Base-by-base conservation (phyloP, 306 rosid species). In the Sechiopsis laciniata region DNA sequence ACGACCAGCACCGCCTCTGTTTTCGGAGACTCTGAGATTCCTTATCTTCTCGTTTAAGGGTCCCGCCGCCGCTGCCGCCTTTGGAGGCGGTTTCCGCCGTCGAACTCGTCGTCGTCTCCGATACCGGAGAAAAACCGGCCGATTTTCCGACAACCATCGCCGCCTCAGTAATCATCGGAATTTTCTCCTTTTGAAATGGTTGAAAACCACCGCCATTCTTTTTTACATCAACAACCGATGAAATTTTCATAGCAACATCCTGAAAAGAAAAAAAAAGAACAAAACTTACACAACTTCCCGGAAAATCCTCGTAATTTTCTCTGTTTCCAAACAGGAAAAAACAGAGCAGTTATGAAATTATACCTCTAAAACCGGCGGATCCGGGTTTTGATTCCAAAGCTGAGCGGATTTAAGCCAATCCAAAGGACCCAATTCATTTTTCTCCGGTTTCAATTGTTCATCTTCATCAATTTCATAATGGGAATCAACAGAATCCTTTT, bases 331-430 rank as follows among this genome's bases (percentile, higher is more conserved):
- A 66, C 22, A 79, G 12, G 0, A 42, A 42, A 63, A 62, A 64
- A 64, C 52, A 56, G 55, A 19, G 9, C 16, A n/a, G 46, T 24
- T 20, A 42, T 2, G 48, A 42, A 46, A 6, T 48, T 4, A 16
- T 46, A 93, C 98, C 91, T 94, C 88, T 64, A 80, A 81, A 12
- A 73, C 10, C 17, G 79, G 60, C 66, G 86, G 87, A 74, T 85
- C 87, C 53, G 85, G 80, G 21, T 77, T 72, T 67, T 86, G 85
- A 63, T 86, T 87, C 98, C 97, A 94, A 11, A 94, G 77, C 85
- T 89, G 97, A 79, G 87, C 98, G 1, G 98, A 89, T 86, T 87
- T 86, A 64, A 94, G 96, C 97, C 98, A 94, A 66, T 90, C 98
- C 2, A 89, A 79, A 80, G 85, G 90, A 69, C 90, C 95, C 1